Evolutionary conservation across 2,329 filamentous ascomycete genomes (phyloP).

Genomic region (Simplicillium aogashimaense): DNA sequence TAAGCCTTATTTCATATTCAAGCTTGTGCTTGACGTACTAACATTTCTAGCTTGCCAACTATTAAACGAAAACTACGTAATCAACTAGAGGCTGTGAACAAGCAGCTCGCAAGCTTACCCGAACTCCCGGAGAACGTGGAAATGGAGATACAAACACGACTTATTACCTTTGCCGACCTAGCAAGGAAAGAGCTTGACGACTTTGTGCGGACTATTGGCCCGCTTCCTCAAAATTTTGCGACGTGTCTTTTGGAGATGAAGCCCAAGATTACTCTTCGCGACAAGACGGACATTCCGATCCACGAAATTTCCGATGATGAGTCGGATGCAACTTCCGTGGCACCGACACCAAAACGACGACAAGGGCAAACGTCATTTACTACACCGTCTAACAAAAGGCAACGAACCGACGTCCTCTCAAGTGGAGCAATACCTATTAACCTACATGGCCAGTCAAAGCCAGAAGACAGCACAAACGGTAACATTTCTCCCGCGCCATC

Average conservation of each 20-base stretch:
- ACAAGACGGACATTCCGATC: constrained; percentile 22
- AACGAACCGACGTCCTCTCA: constrained; percentile 1
- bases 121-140: constrained; percentile 60
- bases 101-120: constrained; percentile 48
- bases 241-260: constrained; percentile 34
- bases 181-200: constrained; percentile 40
- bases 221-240: constrained; percentile 41
- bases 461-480: constrained; percentile 2
- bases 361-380: constrained; percentile 14
- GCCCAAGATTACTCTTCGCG: constrained; percentile 32
- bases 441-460: no score
- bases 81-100: constrained; percentile 40
- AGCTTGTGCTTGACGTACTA: no score
- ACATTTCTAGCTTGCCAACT: constrained; percentile 32
- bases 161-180: constrained; percentile 46
- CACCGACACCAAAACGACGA: constrained; percentile 19
- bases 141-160: constrained; percentile 50
- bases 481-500: constrained; percentile 6
- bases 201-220: constrained; percentile 34
- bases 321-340: constrained; percentile 16
- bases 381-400: constrained; percentile 19
- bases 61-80: constrained; percentile 41
- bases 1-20: no score
- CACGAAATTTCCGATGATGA: constrained; percentile 30
- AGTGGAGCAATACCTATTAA: background rate